Evolutionary conservation across 2,329 filamentous ascomycete species (phyloP).

Genomic region (Stemphylium vesicarium): DNA sequence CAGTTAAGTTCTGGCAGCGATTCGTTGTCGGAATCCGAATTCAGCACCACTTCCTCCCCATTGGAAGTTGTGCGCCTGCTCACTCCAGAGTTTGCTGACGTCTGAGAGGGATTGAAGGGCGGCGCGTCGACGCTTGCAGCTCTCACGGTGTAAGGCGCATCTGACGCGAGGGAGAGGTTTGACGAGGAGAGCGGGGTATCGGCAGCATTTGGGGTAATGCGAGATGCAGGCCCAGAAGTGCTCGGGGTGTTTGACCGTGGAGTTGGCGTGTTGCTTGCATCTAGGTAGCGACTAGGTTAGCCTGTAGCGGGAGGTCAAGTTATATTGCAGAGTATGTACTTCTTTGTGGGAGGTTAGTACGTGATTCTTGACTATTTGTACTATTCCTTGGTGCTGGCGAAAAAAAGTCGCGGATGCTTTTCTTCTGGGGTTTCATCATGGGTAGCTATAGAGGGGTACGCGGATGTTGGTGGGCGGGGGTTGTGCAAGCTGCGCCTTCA

Average conservation of each 20-base stretch:
- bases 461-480: slow-evolving; percentile 3
- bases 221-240: neutral
- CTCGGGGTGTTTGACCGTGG: neutral
- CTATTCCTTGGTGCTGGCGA: slow-evolving; percentile 44
- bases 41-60: slow-evolving; percentile 60
- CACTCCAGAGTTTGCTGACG: slow-evolving; percentile 34
- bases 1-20: slow-evolving; percentile 58
- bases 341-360: slow-evolving; percentile 29
- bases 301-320: neutral
- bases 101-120: slow-evolving; percentile 33
- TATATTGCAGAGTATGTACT: slow-evolving; percentile 16
- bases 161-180: slow-evolving; percentile 3
- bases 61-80: slow-evolving; percentile 62
- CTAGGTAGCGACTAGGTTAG: slow-evolving; percentile 2
- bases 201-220: neutral
- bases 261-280: slow-evolving; percentile 7
- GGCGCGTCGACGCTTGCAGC: neutral
- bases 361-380: slow-evolving; percentile 14
- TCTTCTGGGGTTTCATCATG: slow-evolving; percentile 30
- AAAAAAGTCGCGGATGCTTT: slow-evolving; percentile 57
- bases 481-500: slow-evolving; percentile 5
- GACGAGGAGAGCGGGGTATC: neutral
- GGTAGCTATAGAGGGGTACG: neutral
- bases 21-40: slow-evolving; percentile 74
- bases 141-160: slow-evolving; percentile 6